Conservation (phyloP, 768 basidiomycete species). For the Strobilomyces echinocephalus region DNA sequence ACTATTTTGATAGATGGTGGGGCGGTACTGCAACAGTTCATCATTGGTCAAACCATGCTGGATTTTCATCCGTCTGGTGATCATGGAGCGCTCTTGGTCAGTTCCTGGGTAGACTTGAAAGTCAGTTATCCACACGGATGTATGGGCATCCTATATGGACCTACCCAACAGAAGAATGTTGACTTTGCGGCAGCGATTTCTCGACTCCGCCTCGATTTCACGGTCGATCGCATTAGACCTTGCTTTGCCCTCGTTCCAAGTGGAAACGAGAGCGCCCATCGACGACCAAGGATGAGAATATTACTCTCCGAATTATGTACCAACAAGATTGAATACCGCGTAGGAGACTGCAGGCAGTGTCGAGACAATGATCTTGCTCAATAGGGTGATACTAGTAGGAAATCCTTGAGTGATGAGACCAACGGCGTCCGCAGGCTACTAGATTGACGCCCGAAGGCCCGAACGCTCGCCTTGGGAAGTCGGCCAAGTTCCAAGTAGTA, state of each 20-base stretch:
- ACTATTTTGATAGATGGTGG: not conserved
- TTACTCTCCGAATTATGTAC: not conserved
- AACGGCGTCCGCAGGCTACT: not conserved
- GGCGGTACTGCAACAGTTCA: not conserved
- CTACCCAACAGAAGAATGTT: constrained; percentile 4
- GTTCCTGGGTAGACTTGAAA: not conserved
- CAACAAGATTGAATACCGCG: not conserved
- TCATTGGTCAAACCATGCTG: constrained; percentile 1
- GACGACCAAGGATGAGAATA: not conserved
- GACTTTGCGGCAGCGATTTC: not conserved
- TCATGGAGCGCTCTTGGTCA: not conserved
- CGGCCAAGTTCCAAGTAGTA: not conserved
- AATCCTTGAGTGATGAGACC: not conserved
- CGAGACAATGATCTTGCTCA: not conserved
- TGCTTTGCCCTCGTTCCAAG: not conserved
- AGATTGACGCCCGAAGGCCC: not conserved
- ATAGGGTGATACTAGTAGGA: too few species aligned
- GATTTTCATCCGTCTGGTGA: constrained; percentile 2
- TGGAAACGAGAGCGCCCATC: not conserved
- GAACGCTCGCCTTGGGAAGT: not conserved
- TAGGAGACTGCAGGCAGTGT: not conserved
- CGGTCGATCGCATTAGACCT: constrained; percentile 5
- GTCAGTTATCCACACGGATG: not conserved
- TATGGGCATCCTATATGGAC: not conserved
- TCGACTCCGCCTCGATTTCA: not conserved